Percentiles rank a stretch among this genome's conserved stretches.
phyloP scores from a whole-genome alignment of 73 alveolate species.

The Paramecium sonneborni region DNA sequence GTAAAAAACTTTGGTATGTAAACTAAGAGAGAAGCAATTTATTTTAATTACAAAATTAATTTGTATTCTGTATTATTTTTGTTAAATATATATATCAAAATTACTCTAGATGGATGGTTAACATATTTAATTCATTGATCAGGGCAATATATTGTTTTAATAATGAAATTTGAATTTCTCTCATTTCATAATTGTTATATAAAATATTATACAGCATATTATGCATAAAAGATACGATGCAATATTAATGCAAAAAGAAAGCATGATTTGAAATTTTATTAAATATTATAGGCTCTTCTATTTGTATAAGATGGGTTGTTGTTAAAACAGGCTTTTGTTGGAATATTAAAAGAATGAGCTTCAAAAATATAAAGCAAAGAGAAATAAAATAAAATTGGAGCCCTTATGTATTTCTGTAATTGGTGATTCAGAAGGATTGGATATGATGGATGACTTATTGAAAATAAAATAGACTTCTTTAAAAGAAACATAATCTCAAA shows the following conservation, averaged over 20 bases:
- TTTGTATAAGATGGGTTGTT: neutral
- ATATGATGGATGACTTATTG: neutral
- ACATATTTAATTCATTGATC: neutral
- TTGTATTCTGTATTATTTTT: neutral
- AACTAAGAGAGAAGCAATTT: neutral
- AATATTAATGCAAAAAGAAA: neutral
- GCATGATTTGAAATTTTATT: neutral
- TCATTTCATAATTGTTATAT: neutral
- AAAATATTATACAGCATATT: neutral
- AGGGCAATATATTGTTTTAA: neutral
- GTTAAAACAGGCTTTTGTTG: neutral
- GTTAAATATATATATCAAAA: neutral
- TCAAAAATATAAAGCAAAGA: neutral
- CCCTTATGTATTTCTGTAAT: neutral
- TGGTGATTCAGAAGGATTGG: slow-evolving; percentile 4
- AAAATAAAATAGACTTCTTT: neutral
- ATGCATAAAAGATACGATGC: neutral
- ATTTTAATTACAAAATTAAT: neutral
- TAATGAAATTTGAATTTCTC: neutral
- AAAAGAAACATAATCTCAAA: neutral
- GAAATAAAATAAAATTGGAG: neutral
- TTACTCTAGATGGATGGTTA: neutral
- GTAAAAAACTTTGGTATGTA: neutral
- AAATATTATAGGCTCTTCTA: neutral
- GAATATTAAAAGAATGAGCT: neutral